Conservation (phyloP, 345 rosid genomes). For the Euphorbia peplus region DNA sequence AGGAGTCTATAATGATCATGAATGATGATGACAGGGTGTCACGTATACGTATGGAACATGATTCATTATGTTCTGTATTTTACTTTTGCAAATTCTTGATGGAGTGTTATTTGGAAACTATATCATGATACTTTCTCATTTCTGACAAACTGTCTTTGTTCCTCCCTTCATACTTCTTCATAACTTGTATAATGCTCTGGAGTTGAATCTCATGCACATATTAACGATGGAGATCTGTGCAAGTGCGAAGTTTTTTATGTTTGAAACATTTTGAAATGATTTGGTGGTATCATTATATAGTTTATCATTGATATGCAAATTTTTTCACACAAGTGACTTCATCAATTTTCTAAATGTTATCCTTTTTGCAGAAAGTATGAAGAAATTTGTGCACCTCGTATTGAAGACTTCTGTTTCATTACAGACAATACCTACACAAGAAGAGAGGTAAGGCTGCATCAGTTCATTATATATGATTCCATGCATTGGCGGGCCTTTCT, state of each 20-base stretch:
- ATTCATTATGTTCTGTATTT: not conserved
- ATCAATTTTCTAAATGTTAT: constrained; percentile 23
- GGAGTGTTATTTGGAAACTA: not conserved
- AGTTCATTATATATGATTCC: not conserved
- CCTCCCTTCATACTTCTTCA: not conserved
- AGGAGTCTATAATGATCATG: not conserved
- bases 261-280: not conserved
- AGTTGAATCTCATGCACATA: not conserved
- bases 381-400: constrained; percentile 81
- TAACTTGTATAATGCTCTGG: not conserved
- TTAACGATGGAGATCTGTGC: not conserved
- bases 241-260: not conserved
- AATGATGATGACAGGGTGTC: not conserved
- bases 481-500: not conserved
- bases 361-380: constrained; percentile 70
- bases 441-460: constrained; percentile 50
- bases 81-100: not conserved
- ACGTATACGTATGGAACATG: not conserved
- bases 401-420: constrained; percentile 91
- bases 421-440: constrained; percentile 86
- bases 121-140: not conserved
- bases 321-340: constrained; percentile 14
- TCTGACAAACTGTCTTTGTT: not conserved
- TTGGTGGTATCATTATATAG: not conserved
- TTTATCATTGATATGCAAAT: not conserved